These are phyloP conservation scores for Rhizopogon roseolus DNA, from an alignment of 768 basidiomycete species.

Conservation along the genomic window DNA sequence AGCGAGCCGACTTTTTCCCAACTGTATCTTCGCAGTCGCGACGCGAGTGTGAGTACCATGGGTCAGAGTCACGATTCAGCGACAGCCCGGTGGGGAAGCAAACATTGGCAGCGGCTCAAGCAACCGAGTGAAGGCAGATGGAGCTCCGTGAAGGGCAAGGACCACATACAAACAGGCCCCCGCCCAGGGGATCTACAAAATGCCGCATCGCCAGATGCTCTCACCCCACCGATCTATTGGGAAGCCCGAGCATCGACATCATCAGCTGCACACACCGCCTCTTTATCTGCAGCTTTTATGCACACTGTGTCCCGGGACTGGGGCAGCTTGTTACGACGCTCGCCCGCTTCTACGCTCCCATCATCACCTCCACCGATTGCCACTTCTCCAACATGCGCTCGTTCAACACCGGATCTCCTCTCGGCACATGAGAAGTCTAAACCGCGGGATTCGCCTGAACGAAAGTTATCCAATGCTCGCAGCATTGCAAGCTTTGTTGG, in stretches of 20 bases:
- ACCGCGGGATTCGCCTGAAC: slow-evolving; percentile 17
- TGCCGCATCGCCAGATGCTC: slow-evolving; percentile 64
- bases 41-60: slow-evolving; percentile 49
- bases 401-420: slow-evolving; percentile 51
- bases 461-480: slow-evolving; percentile 25
- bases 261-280: slow-evolving; percentile 48
- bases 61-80: slow-evolving; percentile 36
- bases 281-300: slow-evolving; percentile 33
- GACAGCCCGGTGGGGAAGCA: slow-evolving; percentile 46
- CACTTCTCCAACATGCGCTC: slow-evolving; percentile 47
- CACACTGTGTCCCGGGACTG: slow-evolving; percentile 25
- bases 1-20: slow-evolving; percentile 20
- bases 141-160: slow-evolving; percentile 43
- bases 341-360: slow-evolving; percentile 29
- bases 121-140: slow-evolving; percentile 38
- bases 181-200: slow-evolving; percentile 63
- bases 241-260: slow-evolving; percentile 45
- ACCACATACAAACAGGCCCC: slow-evolving; percentile 36
- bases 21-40: slow-evolving; percentile 45
- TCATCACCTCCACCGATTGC: slow-evolving; percentile 34
- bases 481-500: slow-evolving; percentile 21
- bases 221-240: slow-evolving; percentile 49
- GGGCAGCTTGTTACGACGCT: slow-evolving; percentile 21
- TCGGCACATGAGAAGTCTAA: slow-evolving; percentile 37
- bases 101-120: slow-evolving; percentile 43